Evolutionary conservation across 2,329 filamentous ascomycete genomes (phyloP).

Genomic region (Thelonectria discophora): DNA sequence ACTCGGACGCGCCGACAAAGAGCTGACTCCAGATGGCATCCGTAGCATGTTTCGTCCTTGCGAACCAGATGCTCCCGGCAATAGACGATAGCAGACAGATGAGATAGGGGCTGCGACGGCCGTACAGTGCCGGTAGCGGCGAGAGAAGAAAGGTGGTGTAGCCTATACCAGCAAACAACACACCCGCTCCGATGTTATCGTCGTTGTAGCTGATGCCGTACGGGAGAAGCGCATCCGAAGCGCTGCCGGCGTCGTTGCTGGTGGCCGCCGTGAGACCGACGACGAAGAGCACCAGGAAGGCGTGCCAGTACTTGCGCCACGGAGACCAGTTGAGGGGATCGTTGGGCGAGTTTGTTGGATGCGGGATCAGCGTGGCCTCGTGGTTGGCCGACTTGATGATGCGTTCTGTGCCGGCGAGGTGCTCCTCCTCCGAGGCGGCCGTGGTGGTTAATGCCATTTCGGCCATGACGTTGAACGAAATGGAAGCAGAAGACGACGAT

Average conservation of each 20-base stretch:
- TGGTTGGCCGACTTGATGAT: conserved; percentile 16
- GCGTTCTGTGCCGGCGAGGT: conserved; percentile 18
- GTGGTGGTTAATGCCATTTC: background rate
- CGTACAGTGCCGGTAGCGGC: conserved; percentile 15
- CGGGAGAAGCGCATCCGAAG: conserved; percentile 4
- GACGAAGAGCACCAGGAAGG: conserved; percentile 19
- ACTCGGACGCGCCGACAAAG: conserved; percentile 21
- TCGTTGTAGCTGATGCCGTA: conserved; percentile 18
- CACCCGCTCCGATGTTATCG: conserved; percentile 16
- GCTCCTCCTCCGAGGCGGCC: conserved; percentile 1
- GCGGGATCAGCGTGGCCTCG: conserved; percentile 17
- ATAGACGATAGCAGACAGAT: conserved; percentile 19
- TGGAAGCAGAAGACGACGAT: too few species aligned
- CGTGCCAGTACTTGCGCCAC: conserved; percentile 22
- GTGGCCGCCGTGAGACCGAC: conserved; percentile 18
- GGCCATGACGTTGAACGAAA: background rate
- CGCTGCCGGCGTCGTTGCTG: conserved; percentile 20
- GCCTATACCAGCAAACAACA: conserved; percentile 18
- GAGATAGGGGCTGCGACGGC: conserved; percentile 19
- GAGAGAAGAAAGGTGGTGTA: conserved; percentile 19
- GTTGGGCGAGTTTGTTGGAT: conserved; percentile 17
- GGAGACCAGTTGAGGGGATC: conserved; percentile 23
- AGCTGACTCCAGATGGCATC: conserved; percentile 27
- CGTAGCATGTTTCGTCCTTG: conserved; percentile 3
- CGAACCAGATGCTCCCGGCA: conserved; percentile 17